Conservation (phyloP, 2,329 filamentous ascomycete genomes). For the Alternaria triticina region DNA sequence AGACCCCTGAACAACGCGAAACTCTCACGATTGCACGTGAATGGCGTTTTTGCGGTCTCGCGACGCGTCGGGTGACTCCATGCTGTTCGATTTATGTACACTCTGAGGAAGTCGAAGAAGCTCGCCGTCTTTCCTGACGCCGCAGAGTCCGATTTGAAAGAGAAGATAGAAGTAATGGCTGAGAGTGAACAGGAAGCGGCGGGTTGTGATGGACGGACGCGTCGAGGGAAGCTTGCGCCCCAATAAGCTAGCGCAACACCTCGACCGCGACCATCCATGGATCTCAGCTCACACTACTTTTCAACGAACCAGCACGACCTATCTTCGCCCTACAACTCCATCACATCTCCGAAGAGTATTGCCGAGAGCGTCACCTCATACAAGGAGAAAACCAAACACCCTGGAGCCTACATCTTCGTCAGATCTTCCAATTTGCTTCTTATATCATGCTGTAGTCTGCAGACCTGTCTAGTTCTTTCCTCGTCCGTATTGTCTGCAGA, state of each 20-base stretch:
- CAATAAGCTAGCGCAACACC: neutral
- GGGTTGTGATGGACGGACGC: neutral
- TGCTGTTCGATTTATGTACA: neutral
- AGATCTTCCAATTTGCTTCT: neutral
- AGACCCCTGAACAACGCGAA: constrained; percentile 9
- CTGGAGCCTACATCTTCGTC: neutral
- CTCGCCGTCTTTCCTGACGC: neutral
- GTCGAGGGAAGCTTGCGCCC: neutral
- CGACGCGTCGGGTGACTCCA: neutral
- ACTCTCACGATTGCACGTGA: constrained; percentile 12
- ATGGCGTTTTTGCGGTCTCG: neutral
- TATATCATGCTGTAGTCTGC: neutral
- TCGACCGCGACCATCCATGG: neutral
- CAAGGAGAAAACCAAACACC: neutral
- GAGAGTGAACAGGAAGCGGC: neutral
- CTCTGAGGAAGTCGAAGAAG: neutral
- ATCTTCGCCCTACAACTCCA: neutral
- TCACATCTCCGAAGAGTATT: neutral
- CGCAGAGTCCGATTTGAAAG: neutral
- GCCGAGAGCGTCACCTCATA: neutral
- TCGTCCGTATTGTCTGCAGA: no score
- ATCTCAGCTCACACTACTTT: neutral
- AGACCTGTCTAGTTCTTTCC: neutral
- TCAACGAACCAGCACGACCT: neutral
- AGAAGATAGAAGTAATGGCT: neutral